Conservation (phyloP, 148 eudicot genomes). For the Silene uniflora region DNA sequence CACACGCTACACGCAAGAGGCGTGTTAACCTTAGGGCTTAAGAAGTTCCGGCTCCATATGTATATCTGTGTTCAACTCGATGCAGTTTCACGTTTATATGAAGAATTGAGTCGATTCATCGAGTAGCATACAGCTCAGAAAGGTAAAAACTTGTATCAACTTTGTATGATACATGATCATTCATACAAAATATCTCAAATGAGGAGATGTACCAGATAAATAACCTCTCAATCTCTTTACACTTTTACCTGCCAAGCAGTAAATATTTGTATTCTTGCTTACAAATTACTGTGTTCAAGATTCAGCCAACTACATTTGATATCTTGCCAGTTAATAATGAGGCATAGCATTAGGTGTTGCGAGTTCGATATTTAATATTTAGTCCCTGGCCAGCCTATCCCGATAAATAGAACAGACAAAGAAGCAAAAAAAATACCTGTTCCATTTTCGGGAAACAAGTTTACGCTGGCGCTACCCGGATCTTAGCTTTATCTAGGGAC, state of each 20-base stretch:
- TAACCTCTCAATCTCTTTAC: not conserved
- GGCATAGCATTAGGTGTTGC: constrained; percentile 16
- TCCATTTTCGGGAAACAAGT: not conserved
- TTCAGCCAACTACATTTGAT: constrained; percentile 18
- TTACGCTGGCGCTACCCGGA: not conserved
- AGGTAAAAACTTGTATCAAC: not conserved
- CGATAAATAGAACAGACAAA: constrained; percentile 8
- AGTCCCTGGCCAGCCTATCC: constrained; percentile 18
- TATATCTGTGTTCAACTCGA: no score
- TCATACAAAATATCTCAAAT: not conserved
- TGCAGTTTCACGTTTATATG: no score
- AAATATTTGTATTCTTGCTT: constrained; percentile 23
- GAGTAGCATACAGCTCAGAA: no score
- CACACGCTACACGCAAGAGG: no score
- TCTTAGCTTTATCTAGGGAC: constrained; percentile 39
- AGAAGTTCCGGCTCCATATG: no score
- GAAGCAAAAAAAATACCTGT: not conserved
- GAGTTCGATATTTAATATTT: constrained; percentile 14
- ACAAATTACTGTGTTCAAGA: constrained; percentile 32
- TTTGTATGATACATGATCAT: no score
- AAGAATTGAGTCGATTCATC: no score
- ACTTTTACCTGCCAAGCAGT: constrained; percentile 19
- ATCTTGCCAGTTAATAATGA: constrained; percentile 20
- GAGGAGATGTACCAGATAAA: not conserved
- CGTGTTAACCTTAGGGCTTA: no score